phyloP scores from a whole-genome alignment of 495 filamentous ascomycete genomes.

The Chaetomium tenue region DNA sequence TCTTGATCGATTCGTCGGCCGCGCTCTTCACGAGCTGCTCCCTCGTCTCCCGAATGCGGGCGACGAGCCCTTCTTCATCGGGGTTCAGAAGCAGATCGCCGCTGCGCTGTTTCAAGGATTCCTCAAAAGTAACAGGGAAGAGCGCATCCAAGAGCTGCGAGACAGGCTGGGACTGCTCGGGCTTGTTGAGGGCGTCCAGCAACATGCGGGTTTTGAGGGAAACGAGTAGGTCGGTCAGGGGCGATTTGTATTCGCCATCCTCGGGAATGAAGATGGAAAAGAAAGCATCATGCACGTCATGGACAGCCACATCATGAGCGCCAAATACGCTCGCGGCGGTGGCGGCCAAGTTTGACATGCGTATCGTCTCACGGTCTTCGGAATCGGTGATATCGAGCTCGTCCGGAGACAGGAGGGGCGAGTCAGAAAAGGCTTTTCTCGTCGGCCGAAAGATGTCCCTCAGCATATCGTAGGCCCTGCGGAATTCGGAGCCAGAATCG shows the following conservation, averaged over 20 bases:
- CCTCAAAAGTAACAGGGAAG: constrained; percentile 69
- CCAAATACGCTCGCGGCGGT: constrained; percentile 81
- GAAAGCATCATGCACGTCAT: constrained; percentile 80
- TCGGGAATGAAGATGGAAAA: constrained; percentile 80
- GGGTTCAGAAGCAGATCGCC: constrained; percentile 62
- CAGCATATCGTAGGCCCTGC: constrained; percentile 76
- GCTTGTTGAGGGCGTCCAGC: constrained; percentile 62
- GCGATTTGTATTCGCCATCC: constrained; percentile 50
- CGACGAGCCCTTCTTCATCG: constrained; percentile 73
- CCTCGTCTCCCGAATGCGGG: constrained; percentile 60
- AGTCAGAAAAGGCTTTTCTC: constrained; percentile 71
- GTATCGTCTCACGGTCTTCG: constrained; percentile 70
- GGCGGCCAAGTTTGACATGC: constrained; percentile 83
- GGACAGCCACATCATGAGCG: constrained; percentile 76
- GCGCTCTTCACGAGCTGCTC: constrained; percentile 62
- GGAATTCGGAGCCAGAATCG: constrained; percentile 68
- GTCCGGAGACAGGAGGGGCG: constrained; percentile 66
- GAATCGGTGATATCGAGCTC: constrained; percentile 69
- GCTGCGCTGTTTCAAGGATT: constrained; percentile 61
- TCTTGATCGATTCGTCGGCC: constrained; percentile 54
- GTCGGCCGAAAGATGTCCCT: constrained; percentile 78
- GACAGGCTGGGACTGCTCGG: constrained; percentile 57
- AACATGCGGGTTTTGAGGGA: constrained; percentile 86
- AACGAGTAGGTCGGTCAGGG: constrained; percentile 70
- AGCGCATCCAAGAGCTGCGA: constrained; percentile 68